A percentile compares a stretch with the other conserved stretches of the same genome.
Evolutionary conservation across 2,329 filamentous ascomycete genomes (phyloP).

Genomic region (Aphanocladium album): DNA sequence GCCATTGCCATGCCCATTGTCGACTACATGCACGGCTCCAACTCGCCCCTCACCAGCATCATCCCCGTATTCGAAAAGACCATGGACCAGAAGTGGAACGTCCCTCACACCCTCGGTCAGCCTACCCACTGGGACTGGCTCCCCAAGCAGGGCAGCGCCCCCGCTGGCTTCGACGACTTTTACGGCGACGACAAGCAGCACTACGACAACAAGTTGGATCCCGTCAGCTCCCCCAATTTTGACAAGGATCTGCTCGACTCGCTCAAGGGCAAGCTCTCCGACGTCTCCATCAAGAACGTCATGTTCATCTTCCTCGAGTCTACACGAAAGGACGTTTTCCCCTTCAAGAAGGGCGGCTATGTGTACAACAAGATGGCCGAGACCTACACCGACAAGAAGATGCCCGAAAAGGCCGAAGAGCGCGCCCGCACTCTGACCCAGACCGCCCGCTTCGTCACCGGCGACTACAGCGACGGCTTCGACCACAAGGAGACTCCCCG

Average conservation of each 20-base stretch:
- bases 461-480: conserved; percentile 32
- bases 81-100: conserved; percentile 19
- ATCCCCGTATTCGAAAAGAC: conserved; percentile 18
- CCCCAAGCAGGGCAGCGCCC: conserved; percentile 16
- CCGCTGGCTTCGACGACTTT: conserved; percentile 24
- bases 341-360: conserved; percentile 36
- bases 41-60: conserved; percentile 22
- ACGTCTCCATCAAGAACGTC: conserved; percentile 37
- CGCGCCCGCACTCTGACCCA: conserved; percentile 25
- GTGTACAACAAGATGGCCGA: conserved; percentile 31
- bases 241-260: conserved; percentile 27
- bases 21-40: conserved; percentile 26
- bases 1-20: conserved; percentile 28
- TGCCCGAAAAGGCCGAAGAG: conserved; percentile 28
- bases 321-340: conserved; percentile 41
- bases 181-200: conserved; percentile 19
- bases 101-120: conserved; percentile 22
- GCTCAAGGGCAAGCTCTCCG: conserved; percentile 22
- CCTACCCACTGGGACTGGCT: conserved; percentile 21
- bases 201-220: conserved; percentile 33
- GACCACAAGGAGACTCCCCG: conserved; percentile 17
- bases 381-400: conserved; percentile 25
- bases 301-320: conserved; percentile 39
- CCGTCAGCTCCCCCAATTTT: conserved; percentile 36
- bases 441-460: conserved; percentile 30